Percentiles rank a stretch among this genome's conserved stretches.
Evolutionary conservation across 1,284 basidiomycete species (phyloP).

Genomic region (Sporisorium reilianum): DNA sequence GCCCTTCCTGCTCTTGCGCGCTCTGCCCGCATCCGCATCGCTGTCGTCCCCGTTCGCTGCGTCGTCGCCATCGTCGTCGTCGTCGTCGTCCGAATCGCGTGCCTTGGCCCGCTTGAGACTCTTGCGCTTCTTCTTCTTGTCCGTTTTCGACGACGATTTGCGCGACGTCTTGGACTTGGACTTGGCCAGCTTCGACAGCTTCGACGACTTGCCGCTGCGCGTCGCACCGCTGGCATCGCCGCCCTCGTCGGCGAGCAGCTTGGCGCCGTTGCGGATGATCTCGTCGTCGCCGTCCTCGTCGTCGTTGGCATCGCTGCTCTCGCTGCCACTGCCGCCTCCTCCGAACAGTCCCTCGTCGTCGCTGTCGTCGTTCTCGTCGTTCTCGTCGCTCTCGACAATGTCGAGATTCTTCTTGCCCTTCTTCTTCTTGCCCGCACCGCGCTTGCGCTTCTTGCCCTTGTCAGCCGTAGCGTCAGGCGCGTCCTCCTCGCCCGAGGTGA

Average conservation of each 20-base stretch:
- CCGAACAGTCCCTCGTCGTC: constrained; percentile 45
- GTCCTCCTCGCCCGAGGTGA: constrained; percentile 51
- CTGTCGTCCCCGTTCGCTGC: constrained; percentile 19
- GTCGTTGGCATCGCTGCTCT: constrained; percentile 30
- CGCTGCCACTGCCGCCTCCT: constrained; percentile 27
- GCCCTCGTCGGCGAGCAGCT: constrained; percentile 42
- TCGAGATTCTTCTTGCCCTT: constrained; percentile 40
- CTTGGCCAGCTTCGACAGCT: constrained; percentile 27
- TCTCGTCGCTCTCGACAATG: constrained; percentile 32
- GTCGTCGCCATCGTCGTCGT: constrained; percentile 11
- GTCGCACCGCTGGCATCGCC: constrained; percentile 10
- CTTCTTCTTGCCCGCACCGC: constrained; percentile 41
- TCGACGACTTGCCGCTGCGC: constrained; percentile 25
- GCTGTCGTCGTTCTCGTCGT: constrained; percentile 19
- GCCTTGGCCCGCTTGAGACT: constrained; percentile 46
- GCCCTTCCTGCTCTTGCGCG: constrained; percentile 30
- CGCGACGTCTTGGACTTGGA: constrained; percentile 15
- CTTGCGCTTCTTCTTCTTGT: constrained; percentile 46
- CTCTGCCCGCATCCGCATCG: constrained; percentile 17
- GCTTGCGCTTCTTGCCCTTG: constrained; percentile 40
- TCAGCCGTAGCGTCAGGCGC: constrained; percentile 38
- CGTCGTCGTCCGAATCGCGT: constrained; percentile 28
- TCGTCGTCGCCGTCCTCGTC: constrained; percentile 54
- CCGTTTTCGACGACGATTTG: constrained; percentile 20
- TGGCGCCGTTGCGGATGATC: constrained; percentile 47